Conservation (phyloP, 2,329 filamentous ascomycete genomes). For the Decorospora gaudefroyi region DNA sequence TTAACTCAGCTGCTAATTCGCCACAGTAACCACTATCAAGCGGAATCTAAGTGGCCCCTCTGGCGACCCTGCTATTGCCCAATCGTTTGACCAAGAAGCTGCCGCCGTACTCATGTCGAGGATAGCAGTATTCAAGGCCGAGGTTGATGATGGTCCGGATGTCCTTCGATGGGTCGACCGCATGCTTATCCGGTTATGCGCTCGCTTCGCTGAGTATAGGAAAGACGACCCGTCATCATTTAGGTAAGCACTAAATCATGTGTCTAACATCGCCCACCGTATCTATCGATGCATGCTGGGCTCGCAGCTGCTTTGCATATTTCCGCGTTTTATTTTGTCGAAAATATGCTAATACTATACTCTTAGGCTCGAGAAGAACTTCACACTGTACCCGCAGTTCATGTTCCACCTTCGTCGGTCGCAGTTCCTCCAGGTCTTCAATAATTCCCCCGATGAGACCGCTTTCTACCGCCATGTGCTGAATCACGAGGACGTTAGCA, state of each 20-base stretch:
- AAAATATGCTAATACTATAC: slow-evolving; percentile 3
- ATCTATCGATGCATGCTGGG: background rate
- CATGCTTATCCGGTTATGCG: slow-evolving; percentile 96
- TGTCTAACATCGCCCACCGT: too few relatives aligned
- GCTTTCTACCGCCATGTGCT: slow-evolving; percentile 98
- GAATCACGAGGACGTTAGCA: slow-evolving; percentile 95
- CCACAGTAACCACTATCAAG: slow-evolving; percentile 81
- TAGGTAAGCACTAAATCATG: slow-evolving; percentile 55
- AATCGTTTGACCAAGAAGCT: slow-evolving; percentile 97
- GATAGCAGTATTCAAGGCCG: slow-evolving; percentile 98
- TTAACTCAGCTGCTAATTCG: slow-evolving; percentile 15
- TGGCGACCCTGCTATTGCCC: slow-evolving; percentile 90
- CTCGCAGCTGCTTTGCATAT: too few relatives aligned
- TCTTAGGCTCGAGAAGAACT: slow-evolving; percentile 84
- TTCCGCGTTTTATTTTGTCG: too few relatives aligned
- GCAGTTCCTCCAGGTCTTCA: slow-evolving; percentile 98
- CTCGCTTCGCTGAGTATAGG: slow-evolving; percentile 93
- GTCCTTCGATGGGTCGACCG: slow-evolving; percentile 97
- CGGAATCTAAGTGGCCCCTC: slow-evolving; percentile 90
- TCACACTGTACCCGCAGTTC: slow-evolving; percentile 97
- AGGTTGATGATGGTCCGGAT: slow-evolving; percentile 98
- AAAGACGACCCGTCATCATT: slow-evolving; percentile 99
- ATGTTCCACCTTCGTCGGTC: slow-evolving; percentile 98
- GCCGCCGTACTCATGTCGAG: slow-evolving; percentile 98
- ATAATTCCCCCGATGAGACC: slow-evolving; percentile 98